Evolutionary conservation across 345 rosid genomes (phyloP).

Genomic region (Eucalyptus pauciflora): DNA sequence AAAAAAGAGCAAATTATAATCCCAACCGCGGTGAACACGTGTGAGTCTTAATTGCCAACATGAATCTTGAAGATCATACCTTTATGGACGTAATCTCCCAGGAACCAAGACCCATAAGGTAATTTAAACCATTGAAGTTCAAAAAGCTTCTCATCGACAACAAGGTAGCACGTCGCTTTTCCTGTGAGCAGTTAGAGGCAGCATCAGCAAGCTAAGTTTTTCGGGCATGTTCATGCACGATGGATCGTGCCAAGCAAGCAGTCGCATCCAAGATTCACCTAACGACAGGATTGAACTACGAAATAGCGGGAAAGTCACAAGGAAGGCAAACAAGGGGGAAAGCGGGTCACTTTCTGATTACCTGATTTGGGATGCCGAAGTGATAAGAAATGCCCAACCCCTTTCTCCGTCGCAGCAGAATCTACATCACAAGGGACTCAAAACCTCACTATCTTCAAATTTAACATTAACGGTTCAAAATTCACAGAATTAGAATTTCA

Average conservation of each 20-base stretch:
- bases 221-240: not conserved
- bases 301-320: not conserved
- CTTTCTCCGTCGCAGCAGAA: constrained; percentile 8
- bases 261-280: not conserved
- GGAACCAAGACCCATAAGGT: constrained; percentile 80
- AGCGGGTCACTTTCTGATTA: not conserved
- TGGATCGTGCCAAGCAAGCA: not conserved
- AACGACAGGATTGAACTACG: not conserved
- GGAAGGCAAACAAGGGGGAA: not conserved
- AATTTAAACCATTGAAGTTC: constrained; percentile 89
- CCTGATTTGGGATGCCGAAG: constrained; percentile 92
- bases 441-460: not conserved
- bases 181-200: constrained; percentile 20
- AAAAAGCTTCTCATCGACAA: constrained; percentile 41
- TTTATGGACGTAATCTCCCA: constrained; percentile 70
- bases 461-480: not conserved
- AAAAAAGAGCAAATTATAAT: not conserved
- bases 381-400: constrained; percentile 28
- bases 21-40: not conserved
- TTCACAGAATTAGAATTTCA: rapidly evolving
- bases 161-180: constrained; percentile 37
- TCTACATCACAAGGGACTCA: constrained; percentile 1
- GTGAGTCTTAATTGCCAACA: not conserved
- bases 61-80: constrained; percentile 19
- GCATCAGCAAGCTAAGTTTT: not conserved